Conservation (phyloP, 2,329 filamentous ascomycete species). For the Cordyceps tenuipes region DNA sequence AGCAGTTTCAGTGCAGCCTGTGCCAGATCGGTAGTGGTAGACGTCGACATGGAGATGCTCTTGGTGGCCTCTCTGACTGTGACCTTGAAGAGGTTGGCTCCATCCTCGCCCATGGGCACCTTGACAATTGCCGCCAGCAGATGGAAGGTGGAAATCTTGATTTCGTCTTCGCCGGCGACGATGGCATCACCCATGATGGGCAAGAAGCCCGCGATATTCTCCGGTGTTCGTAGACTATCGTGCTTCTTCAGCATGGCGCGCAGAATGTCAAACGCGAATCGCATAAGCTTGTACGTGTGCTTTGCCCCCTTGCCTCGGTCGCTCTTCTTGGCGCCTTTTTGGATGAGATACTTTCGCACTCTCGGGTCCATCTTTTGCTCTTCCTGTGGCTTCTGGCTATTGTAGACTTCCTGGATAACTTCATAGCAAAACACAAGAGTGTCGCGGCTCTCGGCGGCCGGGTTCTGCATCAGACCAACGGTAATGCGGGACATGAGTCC, state of each 20-base stretch:
- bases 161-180: slow-evolving; percentile 78
- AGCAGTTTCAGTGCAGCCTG: slow-evolving; percentile 87
- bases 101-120: slow-evolving; percentile 69
- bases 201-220: slow-evolving; percentile 77
- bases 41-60: slow-evolving; percentile 66
- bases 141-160: slow-evolving; percentile 80
- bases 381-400: slow-evolving; percentile 44
- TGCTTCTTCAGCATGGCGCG: slow-evolving; percentile 81
- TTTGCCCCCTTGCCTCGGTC: slow-evolving; percentile 66
- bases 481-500: slow-evolving; percentile 77
- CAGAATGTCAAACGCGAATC: slow-evolving; percentile 81
- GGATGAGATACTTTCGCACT: slow-evolving; percentile 68
- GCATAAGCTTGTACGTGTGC: slow-evolving; percentile 77
- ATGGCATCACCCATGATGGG: slow-evolving; percentile 84
- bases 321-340: slow-evolving; percentile 68
- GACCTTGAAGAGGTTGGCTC: slow-evolving; percentile 57
- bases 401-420: slow-evolving; percentile 80
- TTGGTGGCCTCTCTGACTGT: slow-evolving; percentile 81
- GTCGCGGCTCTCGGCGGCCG: slow-evolving; percentile 67
- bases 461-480: slow-evolving; percentile 74
- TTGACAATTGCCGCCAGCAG: slow-evolving; percentile 80
- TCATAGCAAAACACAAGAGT: slow-evolving; percentile 94
- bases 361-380: slow-evolving; percentile 52
- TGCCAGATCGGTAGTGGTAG: slow-evolving; percentile 72
- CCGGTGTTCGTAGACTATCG: slow-evolving; percentile 66